These are phyloP conservation scores for Tuber brumale DNA, from an alignment of 495 filamentous ascomycete species.

Conservation along the genomic window DNA sequence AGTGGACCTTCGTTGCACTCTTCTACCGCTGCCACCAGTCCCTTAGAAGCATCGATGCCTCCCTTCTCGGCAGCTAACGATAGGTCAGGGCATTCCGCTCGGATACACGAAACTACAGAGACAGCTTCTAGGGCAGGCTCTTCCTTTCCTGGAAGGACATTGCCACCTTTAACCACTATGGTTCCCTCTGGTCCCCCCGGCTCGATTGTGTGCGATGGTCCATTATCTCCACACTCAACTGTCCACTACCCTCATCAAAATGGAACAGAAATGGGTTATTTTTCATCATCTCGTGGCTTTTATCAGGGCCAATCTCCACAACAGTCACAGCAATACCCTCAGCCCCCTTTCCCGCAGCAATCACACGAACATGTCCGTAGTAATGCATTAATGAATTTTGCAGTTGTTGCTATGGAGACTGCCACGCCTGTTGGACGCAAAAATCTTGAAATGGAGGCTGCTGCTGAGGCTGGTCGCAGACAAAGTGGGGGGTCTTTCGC, in stretches of 20 bases:
- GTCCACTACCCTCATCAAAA: conserved; percentile 23
- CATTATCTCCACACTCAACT: conserved; percentile 31
- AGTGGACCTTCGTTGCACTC: conserved; percentile 33
- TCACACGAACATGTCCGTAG: conserved; percentile 11
- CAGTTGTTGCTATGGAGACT: conserved; percentile 35
- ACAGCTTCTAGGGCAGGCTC: conserved; percentile 1
- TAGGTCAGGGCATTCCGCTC: conserved; percentile 11
- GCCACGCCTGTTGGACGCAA: conserved; percentile 28
- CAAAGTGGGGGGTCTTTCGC: conserved; percentile 19
- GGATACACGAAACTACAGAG: conserved; percentile 19
- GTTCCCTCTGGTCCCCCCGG: not conserved
- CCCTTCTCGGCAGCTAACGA: conserved; percentile 9
- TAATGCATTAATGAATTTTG: conserved; percentile 34
- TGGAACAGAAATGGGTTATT: conserved; percentile 24
- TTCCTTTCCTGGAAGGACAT: conserved; percentile 16
- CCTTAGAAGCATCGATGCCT: conserved; percentile 21
- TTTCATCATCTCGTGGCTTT: conserved; percentile 8
- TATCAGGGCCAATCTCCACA: conserved; percentile 9
- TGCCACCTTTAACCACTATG: conserved; percentile 21
- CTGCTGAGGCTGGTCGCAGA: conserved; percentile 33
- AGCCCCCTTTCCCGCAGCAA: conserved; percentile 21
- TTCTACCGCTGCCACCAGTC: conserved; percentile 36
- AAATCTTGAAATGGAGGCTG: conserved; percentile 34
- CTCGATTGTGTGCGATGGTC: conserved; percentile 10
- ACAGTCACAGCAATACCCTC: conserved; percentile 16